Base-by-base conservation (phyloP, 208 protist genomes). In the Crithidia bombi region DNA sequence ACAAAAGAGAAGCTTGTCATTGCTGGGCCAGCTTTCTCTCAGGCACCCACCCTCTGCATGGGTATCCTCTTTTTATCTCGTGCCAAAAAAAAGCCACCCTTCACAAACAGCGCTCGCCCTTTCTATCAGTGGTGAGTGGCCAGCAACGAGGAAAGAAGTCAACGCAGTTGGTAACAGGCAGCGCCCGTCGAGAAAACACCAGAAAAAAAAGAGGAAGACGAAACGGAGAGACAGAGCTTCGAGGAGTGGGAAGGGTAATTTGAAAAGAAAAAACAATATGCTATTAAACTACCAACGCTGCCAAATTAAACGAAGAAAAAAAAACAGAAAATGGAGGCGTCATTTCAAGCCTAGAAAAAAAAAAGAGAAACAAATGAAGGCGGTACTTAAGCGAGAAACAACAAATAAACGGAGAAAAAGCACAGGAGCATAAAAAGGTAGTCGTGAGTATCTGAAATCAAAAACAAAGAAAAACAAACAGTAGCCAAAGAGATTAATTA, bases 181-280 rank as follows among this genome's bases (percentile, higher is more conserved):
- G 26, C 26, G 25, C 25, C 44, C 32, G n/a, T 21, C 67, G 4
- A 46, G 5, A 61, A 62, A 62, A n/a, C 9, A 54, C 26, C 57
- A 33, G 28, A 30, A 56, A 69, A 44, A 70, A 36, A 35, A 78
- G 12, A 26, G 15, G 43, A 62, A 54, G 41, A 78, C 54, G 36
- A 47, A 71, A 77, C 32, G n/a, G 15, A 33, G n/a, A 69, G 30
- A 68, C 43, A n/a, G n/a, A n/a, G n/a, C n/a, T n/a, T n/a, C n/a
- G n/a, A n/a, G n/a, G n/a, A n/a, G n/a, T n/a, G n/a, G 26, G 3
- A 39, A 26, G 19, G 43, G 66, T 23, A n/a, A 46, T 46, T 7
- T 25, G 54, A 59, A 70, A 54, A 64, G 21, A 47, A 47, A 63
- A 57, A 54, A 33, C n/a, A 25, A 41, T 52, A 47, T 21, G 43